Evolutionary conservation across 306 rosid genomes (phyloP), one percentile per base, ranked within the genome.

Genomic region (Macrotyloma uniflorum): DNA sequence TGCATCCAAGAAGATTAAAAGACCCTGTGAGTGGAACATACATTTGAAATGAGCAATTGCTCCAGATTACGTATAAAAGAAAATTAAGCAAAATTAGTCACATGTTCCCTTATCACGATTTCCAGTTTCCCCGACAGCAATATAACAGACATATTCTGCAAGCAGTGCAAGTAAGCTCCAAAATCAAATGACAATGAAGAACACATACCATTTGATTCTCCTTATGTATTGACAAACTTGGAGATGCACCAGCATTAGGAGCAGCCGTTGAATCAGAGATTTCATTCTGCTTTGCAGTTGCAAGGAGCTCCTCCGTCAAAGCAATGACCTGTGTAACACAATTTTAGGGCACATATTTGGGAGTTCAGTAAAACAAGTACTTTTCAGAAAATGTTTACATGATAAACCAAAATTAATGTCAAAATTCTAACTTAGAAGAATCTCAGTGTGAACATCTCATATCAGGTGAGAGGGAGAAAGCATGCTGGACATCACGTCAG

Each of bases 281-380:
- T 75, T 95, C 93, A 81, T 84, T 88, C 79, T 88, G 90, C 90
- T 85, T 95, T 45, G 98, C 97, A 55, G 98, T 91, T 70, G 90
- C 79, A 38, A 95, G 98, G 70, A 95, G 89, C 61, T 95, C 98
- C 86, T 95, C 98, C 8, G 96, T 95, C 83, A 92, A 70, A 79
- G 97, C 87, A 82, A 95, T 91, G 38, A 91, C 96, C 98, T 95
- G 93, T 84, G 84, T 38, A n/a, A 67, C 75, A 72, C 47, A 85
- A 79, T 67, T 74, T 89, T 80, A 94, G 93, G 77, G 65, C 83
- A 86, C 73, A 18, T 53, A 3, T 53, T 81, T 83, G 75, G 75
- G 72, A 86, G 47, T 45, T 82, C 82, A 42, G 83, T 70, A 28
- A 74, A 63, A 14, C 42, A 72, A 38, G 82, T 28, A 74, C 35